Evolutionary conservation across 139 green algal species (phyloP).

Genomic region (Chlorella ohadii): DNA sequence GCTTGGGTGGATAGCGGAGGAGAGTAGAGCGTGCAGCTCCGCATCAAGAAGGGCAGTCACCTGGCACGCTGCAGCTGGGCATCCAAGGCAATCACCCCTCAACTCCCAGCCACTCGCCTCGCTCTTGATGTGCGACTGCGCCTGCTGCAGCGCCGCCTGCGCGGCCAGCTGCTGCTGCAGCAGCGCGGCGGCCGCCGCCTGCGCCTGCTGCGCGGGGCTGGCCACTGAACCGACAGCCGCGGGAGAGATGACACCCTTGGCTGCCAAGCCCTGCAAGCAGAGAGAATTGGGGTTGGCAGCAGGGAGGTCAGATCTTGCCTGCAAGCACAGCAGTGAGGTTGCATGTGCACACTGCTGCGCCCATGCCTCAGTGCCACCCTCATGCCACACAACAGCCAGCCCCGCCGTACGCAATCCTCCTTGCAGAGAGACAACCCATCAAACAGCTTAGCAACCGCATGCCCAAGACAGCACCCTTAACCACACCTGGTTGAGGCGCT

Average conservation of each 20-base stretch:
- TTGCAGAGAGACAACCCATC: too few relatives aligned
- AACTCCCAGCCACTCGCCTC: conserved; percentile 4
- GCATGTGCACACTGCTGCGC: too few relatives aligned
- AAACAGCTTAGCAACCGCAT: too few relatives aligned
- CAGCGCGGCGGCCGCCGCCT: not conserved
- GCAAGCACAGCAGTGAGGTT: not conserved
- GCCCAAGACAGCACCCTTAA: not conserved
- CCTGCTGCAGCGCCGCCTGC: not conserved
- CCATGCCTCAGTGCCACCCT: not conserved
- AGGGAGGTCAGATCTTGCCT: not conserved
- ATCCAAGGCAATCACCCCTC: too few relatives aligned
- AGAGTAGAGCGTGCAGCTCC: too few relatives aligned
- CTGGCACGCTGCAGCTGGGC: too few relatives aligned
- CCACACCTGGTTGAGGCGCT: conserved; percentile 17
- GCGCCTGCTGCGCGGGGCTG: too few relatives aligned
- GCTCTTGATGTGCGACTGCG: not conserved
- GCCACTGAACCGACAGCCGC: not conserved
- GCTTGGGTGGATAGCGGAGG: too few relatives aligned
- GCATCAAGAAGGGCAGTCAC: too few relatives aligned
- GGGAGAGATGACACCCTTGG: not conserved
- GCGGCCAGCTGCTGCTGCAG: not conserved
- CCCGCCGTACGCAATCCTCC: too few relatives aligned
- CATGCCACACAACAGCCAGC: too few relatives aligned
- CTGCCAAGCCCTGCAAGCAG: not conserved
- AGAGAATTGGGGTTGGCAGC: not conserved